Conservation (phyloP, 106 monocot species). For the Narthecium ossifragum region DNA sequence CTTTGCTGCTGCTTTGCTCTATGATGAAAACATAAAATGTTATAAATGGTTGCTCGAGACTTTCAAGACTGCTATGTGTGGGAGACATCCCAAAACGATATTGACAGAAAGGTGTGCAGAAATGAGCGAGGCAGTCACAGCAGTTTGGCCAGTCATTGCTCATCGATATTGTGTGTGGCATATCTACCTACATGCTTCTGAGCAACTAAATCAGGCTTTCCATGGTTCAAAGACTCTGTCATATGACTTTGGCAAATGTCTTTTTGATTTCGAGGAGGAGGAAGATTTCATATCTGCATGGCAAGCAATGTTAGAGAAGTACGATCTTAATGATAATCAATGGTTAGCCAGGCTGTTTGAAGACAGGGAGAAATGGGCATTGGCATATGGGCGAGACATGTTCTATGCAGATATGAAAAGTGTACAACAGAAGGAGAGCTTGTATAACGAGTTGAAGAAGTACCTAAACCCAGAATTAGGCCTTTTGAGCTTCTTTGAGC, state of each 20-base stretch:
- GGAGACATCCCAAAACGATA: constrained; percentile 55
- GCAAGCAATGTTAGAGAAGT: constrained; percentile 50
- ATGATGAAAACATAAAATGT: constrained; percentile 48
- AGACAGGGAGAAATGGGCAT: constrained; percentile 60
- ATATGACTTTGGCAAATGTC: constrained; percentile 43
- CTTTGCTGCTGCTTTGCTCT: constrained; percentile 64
- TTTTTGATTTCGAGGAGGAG: constrained; percentile 60
- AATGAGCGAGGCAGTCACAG: constrained; percentile 33
- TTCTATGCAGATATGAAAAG: constrained; percentile 67
- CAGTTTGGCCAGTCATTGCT: constrained; percentile 31
- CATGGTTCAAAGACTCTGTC: constrained; percentile 59
- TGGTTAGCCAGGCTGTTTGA: constrained; percentile 53
- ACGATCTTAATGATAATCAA: constrained; percentile 67
- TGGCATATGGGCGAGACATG: constrained; percentile 42
- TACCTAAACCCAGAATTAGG: constrained; percentile 39
- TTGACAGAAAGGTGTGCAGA: constrained; percentile 43
- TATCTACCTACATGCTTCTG: constrained; percentile 54
- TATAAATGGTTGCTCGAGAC: constrained; percentile 70
- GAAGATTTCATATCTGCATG: constrained; percentile 56
- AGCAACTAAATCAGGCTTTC: constrained; percentile 56
- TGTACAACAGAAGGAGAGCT: constrained; percentile 49
- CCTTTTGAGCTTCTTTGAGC: constrained; percentile 39
- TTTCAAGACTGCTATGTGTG: constrained; percentile 50
- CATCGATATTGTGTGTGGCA: constrained; percentile 72
- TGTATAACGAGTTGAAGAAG: constrained; percentile 46